Conservation (phyloP, 2,329 filamentous ascomycete genomes). For the Pseudocercospora fijiensis region DNA sequence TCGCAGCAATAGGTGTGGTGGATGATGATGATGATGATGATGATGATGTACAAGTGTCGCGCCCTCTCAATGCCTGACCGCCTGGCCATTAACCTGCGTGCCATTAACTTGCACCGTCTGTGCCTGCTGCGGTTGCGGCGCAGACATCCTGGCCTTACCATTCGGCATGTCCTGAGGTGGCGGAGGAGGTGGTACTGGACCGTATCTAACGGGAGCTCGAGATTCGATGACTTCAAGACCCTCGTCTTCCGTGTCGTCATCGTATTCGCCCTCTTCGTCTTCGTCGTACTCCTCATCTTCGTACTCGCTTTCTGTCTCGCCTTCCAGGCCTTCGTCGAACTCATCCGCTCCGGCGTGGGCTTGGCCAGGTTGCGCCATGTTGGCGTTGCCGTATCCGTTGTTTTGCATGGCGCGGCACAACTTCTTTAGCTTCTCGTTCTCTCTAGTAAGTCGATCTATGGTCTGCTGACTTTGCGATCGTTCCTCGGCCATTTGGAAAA, state of each 20-base stretch:
- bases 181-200: slow-evolving; percentile 52
- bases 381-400: slow-evolving; percentile 68
- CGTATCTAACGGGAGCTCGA: slow-evolving; percentile 37
- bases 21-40: too few relatives aligned
- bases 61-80: slow-evolving; percentile 14
- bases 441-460: slow-evolving; percentile 75
- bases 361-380: slow-evolving; percentile 25
- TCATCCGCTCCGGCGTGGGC: slow-evolving; percentile 25
- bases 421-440: slow-evolving; percentile 87
- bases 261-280: slow-evolving; percentile 62
- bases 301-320: slow-evolving; percentile 63
- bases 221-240: slow-evolving; percentile 38
- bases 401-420: slow-evolving; percentile 96
- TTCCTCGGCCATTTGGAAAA: slow-evolving; percentile 95
- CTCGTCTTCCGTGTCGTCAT: slow-evolving; percentile 61
- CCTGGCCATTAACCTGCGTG: slow-evolving; percentile 15
- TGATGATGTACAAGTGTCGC: slow-evolving; percentile 15
- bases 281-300: slow-evolving; percentile 68
- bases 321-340: slow-evolving; percentile 39
- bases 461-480: slow-evolving; percentile 73
- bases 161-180: slow-evolving; percentile 33
- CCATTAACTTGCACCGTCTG: slow-evolving; percentile 23
- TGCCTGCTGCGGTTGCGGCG: slow-evolving; percentile 9
- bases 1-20: slow-evolving; percentile 5
- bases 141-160: slow-evolving; percentile 27